phyloP scores from a whole-genome alignment of 352 stramenopile species.

The Saprolegnia diclina region DNA sequence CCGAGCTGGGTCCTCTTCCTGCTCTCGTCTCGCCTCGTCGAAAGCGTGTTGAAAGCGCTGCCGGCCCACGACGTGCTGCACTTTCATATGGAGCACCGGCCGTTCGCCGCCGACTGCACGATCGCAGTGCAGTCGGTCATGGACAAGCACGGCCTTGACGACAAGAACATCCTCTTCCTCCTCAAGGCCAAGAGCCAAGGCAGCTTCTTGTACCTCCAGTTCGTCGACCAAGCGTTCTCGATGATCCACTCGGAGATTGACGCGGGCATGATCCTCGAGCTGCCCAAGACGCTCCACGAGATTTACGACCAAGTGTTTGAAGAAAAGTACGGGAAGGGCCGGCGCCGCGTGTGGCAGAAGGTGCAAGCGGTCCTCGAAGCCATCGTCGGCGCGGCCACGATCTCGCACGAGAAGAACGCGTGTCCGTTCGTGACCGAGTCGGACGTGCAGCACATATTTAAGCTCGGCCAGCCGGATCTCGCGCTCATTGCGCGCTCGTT shows the following conservation, averaged over 20 bases:
- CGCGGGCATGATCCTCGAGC: conserved; percentile 51
- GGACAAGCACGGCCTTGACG: conserved; percentile 1
- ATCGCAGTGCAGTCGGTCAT: conserved; percentile 7
- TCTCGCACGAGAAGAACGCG: conserved; percentile 41
- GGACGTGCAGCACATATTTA: conserved; percentile 54
- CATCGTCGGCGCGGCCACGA: conserved; percentile 57
- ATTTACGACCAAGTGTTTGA: conserved; percentile 85
- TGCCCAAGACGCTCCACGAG: conserved; percentile 72
- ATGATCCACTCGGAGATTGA: conserved; percentile 15
- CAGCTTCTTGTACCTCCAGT: conserved; percentile 76
- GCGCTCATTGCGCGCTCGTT: conserved; percentile 67
- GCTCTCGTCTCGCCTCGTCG: conserved; percentile 60
- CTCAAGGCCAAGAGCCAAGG: conserved; percentile 63
- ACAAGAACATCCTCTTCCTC: conserved; percentile 29
- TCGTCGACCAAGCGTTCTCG: conserved; percentile 68
- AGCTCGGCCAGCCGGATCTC: conserved; percentile 53
- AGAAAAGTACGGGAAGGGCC: conserved; percentile 78
- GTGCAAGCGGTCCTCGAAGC: conserved; percentile 63
- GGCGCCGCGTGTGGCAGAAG: conserved; percentile 70
- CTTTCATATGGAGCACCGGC: conserved; percentile 33
- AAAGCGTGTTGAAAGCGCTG: conserved; percentile 51
- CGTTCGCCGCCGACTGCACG: conserved; percentile 17
- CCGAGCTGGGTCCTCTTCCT: conserved; percentile 67
- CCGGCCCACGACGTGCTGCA: conserved; percentile 63
- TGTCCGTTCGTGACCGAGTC: conserved; percentile 53